These are phyloP conservation scores for Claviceps quebecensis DNA, from an alignment of 2,329 filamentous ascomycete species.

Conservation along the genomic window DNA sequence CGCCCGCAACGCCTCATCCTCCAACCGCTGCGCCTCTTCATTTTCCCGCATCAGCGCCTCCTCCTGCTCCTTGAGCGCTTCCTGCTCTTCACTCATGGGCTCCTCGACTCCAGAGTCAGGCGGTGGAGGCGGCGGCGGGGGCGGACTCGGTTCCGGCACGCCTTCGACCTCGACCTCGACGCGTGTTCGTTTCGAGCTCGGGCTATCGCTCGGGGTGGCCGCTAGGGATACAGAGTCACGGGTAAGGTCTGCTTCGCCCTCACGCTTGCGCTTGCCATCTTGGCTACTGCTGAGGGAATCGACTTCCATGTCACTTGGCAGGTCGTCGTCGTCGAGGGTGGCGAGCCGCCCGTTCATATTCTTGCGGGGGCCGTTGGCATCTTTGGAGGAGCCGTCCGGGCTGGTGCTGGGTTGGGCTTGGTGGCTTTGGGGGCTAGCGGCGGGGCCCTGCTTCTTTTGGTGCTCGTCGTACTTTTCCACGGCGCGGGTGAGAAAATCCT, in stretches of 20 bases:
- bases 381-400: neutral
- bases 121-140: constrained; percentile 35
- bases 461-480: constrained; percentile 58
- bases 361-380: neutral
- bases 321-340: constrained; percentile 7
- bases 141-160: constrained; percentile 23
- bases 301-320: constrained; percentile 22
- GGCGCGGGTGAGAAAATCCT: constrained; percentile 77
- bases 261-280: constrained; percentile 52
- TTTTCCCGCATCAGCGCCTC: constrained; percentile 37
- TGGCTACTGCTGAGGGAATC: constrained; percentile 29
- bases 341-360: neutral
- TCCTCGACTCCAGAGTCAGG: constrained; percentile 23
- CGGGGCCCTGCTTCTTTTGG: constrained; percentile 40
- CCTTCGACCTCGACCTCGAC: constrained; percentile 31
- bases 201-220: constrained; percentile 40
- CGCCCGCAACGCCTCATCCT: constrained; percentile 28
- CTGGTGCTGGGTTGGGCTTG: constrained; percentile 1
- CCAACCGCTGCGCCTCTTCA: constrained; percentile 38
- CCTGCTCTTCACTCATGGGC: constrained; percentile 21
- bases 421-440: neutral
- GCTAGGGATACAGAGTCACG: constrained; percentile 23
- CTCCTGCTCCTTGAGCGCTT: constrained; percentile 34
- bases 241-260: constrained; percentile 22
- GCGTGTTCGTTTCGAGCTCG: constrained; percentile 38